phyloP scores from a whole-genome alignment of 208 protist species.

The Leishmania gerbilli region DNA sequence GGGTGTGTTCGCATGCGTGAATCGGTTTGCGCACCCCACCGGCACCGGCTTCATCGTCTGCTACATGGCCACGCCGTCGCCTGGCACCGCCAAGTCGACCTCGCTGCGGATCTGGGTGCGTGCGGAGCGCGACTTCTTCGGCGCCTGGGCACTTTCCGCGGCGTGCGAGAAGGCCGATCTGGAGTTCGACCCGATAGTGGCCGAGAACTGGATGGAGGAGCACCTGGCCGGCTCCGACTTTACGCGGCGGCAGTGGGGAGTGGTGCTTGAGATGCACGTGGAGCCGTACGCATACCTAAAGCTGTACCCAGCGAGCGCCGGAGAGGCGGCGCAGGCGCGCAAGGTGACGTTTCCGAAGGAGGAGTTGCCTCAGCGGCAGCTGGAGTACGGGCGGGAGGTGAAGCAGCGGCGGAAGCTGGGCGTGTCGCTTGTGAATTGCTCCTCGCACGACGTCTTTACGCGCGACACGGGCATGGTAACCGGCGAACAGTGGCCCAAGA shows the following conservation, averaged over 20 bases:
- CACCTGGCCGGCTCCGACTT: conserved; percentile 18
- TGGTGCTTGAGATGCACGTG: conserved; percentile 46
- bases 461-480: conserved; percentile 44
- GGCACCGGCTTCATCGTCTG: conserved; percentile 81
- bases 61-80: conserved; percentile 43
- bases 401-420: conserved; percentile 56
- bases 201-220: conserved; percentile 52
- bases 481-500: conserved; percentile 53
- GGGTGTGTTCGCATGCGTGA: conserved; percentile 66
- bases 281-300: conserved; percentile 47
- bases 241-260: conserved; percentile 35
- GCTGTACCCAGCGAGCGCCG: conserved; percentile 32
- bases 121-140: conserved; percentile 55
- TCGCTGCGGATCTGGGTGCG: conserved; percentile 69
- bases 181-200: conserved; percentile 48
- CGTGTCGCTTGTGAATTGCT: conserved; percentile 57
- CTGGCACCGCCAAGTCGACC: conserved; percentile 1
- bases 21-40: conserved; percentile 72
- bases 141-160: conserved; percentile 42
- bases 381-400: conserved; percentile 49
- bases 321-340: background rate
- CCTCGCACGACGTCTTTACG: conserved; percentile 37
- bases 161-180: conserved; percentile 33
- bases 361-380: conserved; percentile 51
- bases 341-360: conserved; percentile 36